phyloP scores from a whole-genome alignment of 495 filamentous ascomycete genomes.

The Talaromyces stipitatus region DNA sequence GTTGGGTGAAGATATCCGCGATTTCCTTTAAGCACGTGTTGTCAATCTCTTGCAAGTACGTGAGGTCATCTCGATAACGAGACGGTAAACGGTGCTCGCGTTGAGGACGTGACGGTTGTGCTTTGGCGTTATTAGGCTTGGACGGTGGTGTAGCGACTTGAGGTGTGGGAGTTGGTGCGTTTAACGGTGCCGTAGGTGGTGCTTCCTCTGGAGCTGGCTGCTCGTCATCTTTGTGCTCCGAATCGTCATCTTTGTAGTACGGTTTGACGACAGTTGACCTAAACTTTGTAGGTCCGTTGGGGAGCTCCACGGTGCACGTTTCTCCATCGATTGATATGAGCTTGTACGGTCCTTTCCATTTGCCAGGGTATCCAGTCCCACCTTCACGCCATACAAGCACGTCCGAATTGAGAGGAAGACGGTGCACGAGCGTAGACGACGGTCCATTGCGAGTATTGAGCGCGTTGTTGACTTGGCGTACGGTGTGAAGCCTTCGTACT shows the following conservation, averaged over 20 bases:
- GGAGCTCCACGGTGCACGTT: not conserved
- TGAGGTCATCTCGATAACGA: not conserved
- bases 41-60: not conserved
- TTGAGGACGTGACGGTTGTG: not conserved
- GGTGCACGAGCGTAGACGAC: not conserved
- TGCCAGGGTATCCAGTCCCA: not conserved
- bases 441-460: conserved; percentile 10
- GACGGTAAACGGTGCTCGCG: not conserved
- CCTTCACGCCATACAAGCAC: conserved; percentile 11
- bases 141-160: not conserved
- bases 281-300: not conserved
- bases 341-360: not conserved
- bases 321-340: not conserved
- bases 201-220: not conserved
- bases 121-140: not conserved
- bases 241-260: not conserved
- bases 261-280: not conserved
- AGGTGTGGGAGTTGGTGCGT: not conserved
- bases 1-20: too few relatives aligned
- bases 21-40: too few relatives aligned
- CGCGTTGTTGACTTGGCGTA: not conserved
- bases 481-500: not conserved
- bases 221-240: not conserved
- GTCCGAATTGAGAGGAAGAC: conserved; percentile 8
- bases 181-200: not conserved